Base-by-base conservation (phyloP, 306 rosid genomes). In the Prunus mongolica region DNA sequence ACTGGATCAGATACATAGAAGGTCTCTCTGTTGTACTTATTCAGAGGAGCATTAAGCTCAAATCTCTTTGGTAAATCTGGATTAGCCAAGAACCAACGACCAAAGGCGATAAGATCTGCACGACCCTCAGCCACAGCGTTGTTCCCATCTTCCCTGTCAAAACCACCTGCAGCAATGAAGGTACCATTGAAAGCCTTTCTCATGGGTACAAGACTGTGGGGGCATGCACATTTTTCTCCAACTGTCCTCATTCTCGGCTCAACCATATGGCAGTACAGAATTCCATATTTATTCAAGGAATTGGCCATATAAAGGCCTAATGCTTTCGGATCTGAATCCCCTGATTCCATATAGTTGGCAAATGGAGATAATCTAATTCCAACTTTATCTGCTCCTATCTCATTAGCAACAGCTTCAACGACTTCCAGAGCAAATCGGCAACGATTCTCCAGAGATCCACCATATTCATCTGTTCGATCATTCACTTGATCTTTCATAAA, bases 361-460 rank as follows among this genome's bases (percentile, higher is more conserved):
- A 82, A 91, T 16, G 96, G 93, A 2, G 96, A 91, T 4, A 87
- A 81, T 65, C 90, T 82, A 3, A 91, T 78, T 45, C 93, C 96
- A 25, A 89, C 91, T 75, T 58, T 85, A 2, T 82, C 81, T 28
- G 82, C 80, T 41, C 96, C 90, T 1, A 90, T 85, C 69, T 88
- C 93, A 1, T 87, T 71, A 19, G 20, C 79, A 3, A 88, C 75
- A 0, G 86, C 89, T 68, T 85, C 65, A 22, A 87, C 86, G 14
- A 90, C 84, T 52, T 82, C 77, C 0, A 88, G 77, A 1, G 93
- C 85, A 74, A 88, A 87, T 4, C 89, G 82, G 52, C 91, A 87
- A 7, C 87, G 93, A 22, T 85, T 90, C 20, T 87, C 90, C 44
- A 90, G 67, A 22, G 79, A 74, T 9, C 83, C 83, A 18, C 79